A percentile compares a stretch with the other conserved stretches of the same genome.
Evolutionary conservation across 306 rosid species (phyloP).

Genomic region (Hippophae tibetana): DNA sequence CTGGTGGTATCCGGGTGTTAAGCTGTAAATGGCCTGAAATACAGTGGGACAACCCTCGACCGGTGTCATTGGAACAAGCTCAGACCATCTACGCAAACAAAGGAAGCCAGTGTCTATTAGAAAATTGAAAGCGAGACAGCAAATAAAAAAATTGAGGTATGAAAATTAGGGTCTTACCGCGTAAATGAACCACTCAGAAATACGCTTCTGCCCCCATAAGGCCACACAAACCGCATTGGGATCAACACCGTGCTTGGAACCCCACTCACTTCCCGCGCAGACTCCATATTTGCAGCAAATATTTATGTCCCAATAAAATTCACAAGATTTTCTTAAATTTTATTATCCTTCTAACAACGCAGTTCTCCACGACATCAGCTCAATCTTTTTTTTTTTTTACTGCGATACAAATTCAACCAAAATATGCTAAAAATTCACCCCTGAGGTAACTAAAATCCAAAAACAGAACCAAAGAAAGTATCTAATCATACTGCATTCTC

Average conservation of each 20-base stretch:
- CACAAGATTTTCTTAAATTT: conserved; percentile 16
- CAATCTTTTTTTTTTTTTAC: conserved; percentile 14
- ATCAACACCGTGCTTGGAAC: conserved; percentile 52
- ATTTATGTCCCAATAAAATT: conserved; percentile 21
- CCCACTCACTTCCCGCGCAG: conserved; percentile 41
- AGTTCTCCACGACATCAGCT: conserved; percentile 26
- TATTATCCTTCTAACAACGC: conserved; percentile 28
- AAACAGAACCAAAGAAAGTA: conserved; percentile 1
- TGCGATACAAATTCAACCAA: conserved; percentile 26
- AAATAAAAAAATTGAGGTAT: no score
- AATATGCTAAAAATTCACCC: conserved; percentile 18
- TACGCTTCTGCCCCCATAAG: conserved; percentile 78
- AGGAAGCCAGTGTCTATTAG: conserved; percentile 12
- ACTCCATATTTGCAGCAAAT: conserved; percentile 65
- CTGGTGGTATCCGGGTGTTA: conserved; percentile 86
- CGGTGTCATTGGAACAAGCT: conserved; percentile 81
- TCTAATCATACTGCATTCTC: conserved; percentile 13
- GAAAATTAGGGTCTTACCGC: conserved; percentile 31
- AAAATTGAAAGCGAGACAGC: no score
- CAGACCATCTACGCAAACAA: conserved; percentile 67
- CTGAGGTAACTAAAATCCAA: conserved; percentile 10
- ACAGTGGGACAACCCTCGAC: conserved; percentile 90
- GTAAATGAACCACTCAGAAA: conserved; percentile 83
- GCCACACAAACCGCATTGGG: conserved; percentile 95
- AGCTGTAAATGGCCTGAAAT: conserved; percentile 77